phyloP scores from a whole-genome alignment of 371 early-diverging fungal species.

The Rhizopus sp. region DNA sequence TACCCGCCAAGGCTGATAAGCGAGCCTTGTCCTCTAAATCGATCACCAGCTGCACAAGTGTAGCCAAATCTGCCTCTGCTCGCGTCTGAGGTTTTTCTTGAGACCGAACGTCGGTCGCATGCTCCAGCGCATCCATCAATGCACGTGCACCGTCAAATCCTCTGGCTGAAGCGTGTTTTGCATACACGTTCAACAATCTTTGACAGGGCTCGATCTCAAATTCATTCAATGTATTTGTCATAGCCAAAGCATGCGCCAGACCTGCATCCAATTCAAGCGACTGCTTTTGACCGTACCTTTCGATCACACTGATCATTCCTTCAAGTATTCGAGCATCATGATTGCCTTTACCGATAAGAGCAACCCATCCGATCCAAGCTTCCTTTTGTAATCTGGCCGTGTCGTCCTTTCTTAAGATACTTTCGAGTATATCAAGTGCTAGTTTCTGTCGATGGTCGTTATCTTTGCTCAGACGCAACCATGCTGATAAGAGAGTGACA shows the following conservation, averaged over 20 bases:
- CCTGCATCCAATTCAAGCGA: constrained; percentile 29
- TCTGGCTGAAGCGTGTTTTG: constrained; percentile 17
- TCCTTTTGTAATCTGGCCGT: constrained; percentile 23
- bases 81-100: constrained; percentile 29
- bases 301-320: constrained; percentile 26
- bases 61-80: constrained; percentile 37
- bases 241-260: constrained; percentile 42
- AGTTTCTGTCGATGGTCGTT: neutral
- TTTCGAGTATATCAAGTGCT: neutral
- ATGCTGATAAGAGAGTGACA: constrained; percentile 31
- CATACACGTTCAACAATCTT: constrained; percentile 24
- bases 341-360: constrained; percentile 26
- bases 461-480: constrained; percentile 33
- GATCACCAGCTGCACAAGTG: constrained; percentile 17
- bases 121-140: constrained; percentile 37
- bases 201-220: constrained; percentile 40
- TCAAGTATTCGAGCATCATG: constrained; percentile 25
- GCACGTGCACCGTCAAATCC: constrained; percentile 17
- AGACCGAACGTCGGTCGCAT: constrained; percentile 40
- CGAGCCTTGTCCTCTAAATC: constrained; percentile 16
- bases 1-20: constrained; percentile 37
- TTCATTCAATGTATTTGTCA: constrained; percentile 37
- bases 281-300: constrained; percentile 4
- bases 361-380: constrained; percentile 43
- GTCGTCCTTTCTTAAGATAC: neutral